Evolutionary conservation across 495 filamentous ascomycete species (phyloP), one percentile per base, ranked within the genome.

Genomic region (Talaromyces stipitatus): DNA sequence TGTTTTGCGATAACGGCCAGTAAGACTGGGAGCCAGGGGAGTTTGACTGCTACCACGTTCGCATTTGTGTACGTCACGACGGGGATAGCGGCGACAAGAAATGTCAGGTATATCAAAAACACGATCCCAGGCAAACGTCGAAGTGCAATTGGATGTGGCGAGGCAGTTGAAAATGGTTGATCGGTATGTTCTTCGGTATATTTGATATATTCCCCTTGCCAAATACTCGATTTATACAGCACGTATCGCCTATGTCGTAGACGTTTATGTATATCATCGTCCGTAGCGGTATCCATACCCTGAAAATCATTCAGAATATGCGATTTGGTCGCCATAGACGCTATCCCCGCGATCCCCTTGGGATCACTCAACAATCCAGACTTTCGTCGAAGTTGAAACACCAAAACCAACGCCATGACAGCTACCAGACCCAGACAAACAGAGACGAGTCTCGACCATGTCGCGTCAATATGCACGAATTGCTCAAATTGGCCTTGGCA

Each of bases 231-330:
- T 61, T 88, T 88, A 54, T 85, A 83, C 7, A 90, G 69, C 16
- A 83, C 76, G 64, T 89, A 90, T 24, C 86, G 82, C 24, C 81
- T 78, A 48, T 81, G 64, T 47, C 80, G 81, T 16, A 90, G 76
- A 58, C 75, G 78, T 56, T 82, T 70, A 65, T 89, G 86, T 55
- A 90, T 89, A 48, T 80, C 73, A 36, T 80, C 66, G n/a, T 83
- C 81, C 2, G 69, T 77, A 7, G 83, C 85, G 0, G 80, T 79
- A 64, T 90, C 87, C 66, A 89, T 77, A 59, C 84, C 83, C 59
- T 83, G 82, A 60, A 90, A 89, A 62, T 90, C 87, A 67, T 80
- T 83, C 57, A 89, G 73, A 67, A 90, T 88, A 61, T 89, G 86
- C 54, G 77, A 79, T 56, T 79, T 79, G 22, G 82, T 85, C 2